Base-by-base conservation (phyloP, 306 rosid species). In the Cicer cuneatum region DNA sequence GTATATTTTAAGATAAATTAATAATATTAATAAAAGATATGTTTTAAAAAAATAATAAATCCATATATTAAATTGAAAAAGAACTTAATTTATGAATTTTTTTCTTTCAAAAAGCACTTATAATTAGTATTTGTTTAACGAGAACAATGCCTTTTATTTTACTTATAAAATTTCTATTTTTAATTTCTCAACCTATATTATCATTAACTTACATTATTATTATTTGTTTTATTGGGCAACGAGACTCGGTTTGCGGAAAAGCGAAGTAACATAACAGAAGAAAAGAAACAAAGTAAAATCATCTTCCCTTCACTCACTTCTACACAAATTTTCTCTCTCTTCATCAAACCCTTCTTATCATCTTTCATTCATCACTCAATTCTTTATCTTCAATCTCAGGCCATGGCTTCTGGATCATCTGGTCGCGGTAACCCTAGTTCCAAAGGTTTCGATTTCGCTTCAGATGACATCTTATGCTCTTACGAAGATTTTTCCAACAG, bases 331-430 rank as follows among this genome's bases (percentile, higher is more conserved):
- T 48, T 72, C 78, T 84, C 79, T 83, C 76, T 42, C 71, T 14
- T 10, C 16, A 21, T 41, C 45, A 18, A 75, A 11, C 59, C 8
- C 18, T 53, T 15, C n/a, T 7, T 6, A 21, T 29, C 35, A 29
- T 29, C 35, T 29, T 29, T 33, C 80, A 61, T 29, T 46, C 6
- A 16, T 52, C 7, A 16, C n/a, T 66, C 24, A 71, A 15, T 64
- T 69, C 33, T 29, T 54, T 68, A 10, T 83, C 81, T 16, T 47
- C 35, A 47, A 84, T 56, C 51, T 80, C 21, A 54, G 8, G 35
- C 77, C 21, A 94, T 94, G 99, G 97, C 97, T 61, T 92, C 99
- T 61, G 99, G 99, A 76, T 92, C 97, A 0, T 80, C 99, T 12
- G 92, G 86, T 73, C 91, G 93, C 78, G 79, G 81, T 18, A 94